phyloP scores from a whole-genome alignment of 2,329 filamentous ascomycete genomes.

The Gnomoniopsis sp. region DNA sequence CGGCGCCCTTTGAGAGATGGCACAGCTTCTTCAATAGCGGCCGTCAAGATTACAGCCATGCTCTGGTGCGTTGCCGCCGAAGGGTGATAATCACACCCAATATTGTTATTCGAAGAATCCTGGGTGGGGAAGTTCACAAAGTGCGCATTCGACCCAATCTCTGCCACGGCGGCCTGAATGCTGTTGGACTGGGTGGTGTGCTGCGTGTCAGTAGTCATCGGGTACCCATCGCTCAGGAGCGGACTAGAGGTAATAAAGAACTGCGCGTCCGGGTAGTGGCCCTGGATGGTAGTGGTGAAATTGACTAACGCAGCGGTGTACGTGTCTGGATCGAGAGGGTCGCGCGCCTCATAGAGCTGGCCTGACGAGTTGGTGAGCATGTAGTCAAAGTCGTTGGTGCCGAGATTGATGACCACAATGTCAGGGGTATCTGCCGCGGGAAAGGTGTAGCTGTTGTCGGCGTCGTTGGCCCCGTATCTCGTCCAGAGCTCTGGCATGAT shows the following conservation, averaged over 20 bases:
- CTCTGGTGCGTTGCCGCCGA: slow-evolving; percentile 33
- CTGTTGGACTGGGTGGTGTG: slow-evolving; percentile 33
- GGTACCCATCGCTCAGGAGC: slow-evolving; percentile 36
- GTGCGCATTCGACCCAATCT: slow-evolving; percentile 29
- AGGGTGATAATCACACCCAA: slow-evolving; percentile 41
- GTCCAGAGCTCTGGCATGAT: slow-evolving; percentile 39
- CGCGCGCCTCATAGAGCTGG: slow-evolving; percentile 18
- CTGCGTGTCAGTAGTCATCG: slow-evolving; percentile 32
- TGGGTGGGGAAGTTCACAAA: slow-evolving; percentile 41
- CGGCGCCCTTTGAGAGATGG: no score
- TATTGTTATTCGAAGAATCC: slow-evolving; percentile 28
- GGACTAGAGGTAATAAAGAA: slow-evolving; percentile 40
- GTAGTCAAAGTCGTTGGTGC: slow-evolving; percentile 42
- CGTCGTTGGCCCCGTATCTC: slow-evolving; percentile 39
- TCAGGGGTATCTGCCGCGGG: slow-evolving; percentile 27
- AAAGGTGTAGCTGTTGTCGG: slow-evolving; percentile 34
- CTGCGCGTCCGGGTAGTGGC: slow-evolving; percentile 32
- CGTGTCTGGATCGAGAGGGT: slow-evolving; percentile 25
- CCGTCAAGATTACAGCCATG: slow-evolving; percentile 16
- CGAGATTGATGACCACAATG: slow-evolving; percentile 40
- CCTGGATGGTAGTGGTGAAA: slow-evolving; percentile 31
- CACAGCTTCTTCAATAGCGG: slow-evolving; percentile 7
- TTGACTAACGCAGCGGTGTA: slow-evolving; percentile 28
- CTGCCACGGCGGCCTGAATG: slow-evolving; percentile 30
- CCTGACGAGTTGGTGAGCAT: slow-evolving; percentile 15